Evolutionary conservation across 352 stramenopile species (phyloP).

Genomic region (Pythium folliculosum): DNA sequence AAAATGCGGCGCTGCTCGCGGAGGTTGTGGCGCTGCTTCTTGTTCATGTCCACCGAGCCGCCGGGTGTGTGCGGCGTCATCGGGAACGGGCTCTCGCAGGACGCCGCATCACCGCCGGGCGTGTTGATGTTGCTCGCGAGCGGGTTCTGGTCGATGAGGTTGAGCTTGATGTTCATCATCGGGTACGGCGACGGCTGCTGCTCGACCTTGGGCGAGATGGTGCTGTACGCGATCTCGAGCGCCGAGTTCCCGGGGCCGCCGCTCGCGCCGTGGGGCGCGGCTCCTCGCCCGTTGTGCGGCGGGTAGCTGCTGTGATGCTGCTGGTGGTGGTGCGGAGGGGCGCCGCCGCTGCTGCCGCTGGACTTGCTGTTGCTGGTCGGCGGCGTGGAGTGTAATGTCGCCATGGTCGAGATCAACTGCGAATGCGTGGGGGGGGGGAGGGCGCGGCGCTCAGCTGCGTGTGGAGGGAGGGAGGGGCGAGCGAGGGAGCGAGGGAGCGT

Average conservation of each 20-base stretch:
- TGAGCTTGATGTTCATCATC: slow-evolving; percentile 90
- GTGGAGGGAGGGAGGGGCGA: background rate
- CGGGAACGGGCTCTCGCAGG: slow-evolving; percentile 71
- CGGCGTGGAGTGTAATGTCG: slow-evolving; percentile 22
- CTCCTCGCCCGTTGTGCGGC: background rate
- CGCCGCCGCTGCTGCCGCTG: background rate
- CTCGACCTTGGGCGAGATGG: slow-evolving; percentile 77
- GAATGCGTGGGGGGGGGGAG: slow-evolving; percentile 4
- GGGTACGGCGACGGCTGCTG: slow-evolving; percentile 42
- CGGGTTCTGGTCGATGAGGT: slow-evolving; percentile 74
- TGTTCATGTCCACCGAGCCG: slow-evolving; percentile 64
- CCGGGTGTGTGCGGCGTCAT: slow-evolving; percentile 59
- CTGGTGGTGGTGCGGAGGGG: slow-evolving; percentile 8
- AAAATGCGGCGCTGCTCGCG: slow-evolving; percentile 80
- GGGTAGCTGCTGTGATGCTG: slow-evolving; percentile 10
- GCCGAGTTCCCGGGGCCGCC: slow-evolving; percentile 26
- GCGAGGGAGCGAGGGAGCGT: background rate
- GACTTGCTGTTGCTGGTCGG: slow-evolving; percentile 8
- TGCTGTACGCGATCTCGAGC: slow-evolving; percentile 81
- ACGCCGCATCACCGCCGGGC: slow-evolving; percentile 49
- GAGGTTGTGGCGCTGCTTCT: slow-evolving; percentile 86
- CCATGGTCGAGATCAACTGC: slow-evolving; percentile 14
- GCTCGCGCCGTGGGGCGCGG: slow-evolving; percentile 1
- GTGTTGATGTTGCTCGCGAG: slow-evolving; percentile 45
- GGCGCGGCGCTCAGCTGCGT: background rate